These are phyloP conservation scores for Eragrostis nindensis DNA, from an alignment of 176 grass and related monocot genomes.

Conservation along the genomic window DNA sequence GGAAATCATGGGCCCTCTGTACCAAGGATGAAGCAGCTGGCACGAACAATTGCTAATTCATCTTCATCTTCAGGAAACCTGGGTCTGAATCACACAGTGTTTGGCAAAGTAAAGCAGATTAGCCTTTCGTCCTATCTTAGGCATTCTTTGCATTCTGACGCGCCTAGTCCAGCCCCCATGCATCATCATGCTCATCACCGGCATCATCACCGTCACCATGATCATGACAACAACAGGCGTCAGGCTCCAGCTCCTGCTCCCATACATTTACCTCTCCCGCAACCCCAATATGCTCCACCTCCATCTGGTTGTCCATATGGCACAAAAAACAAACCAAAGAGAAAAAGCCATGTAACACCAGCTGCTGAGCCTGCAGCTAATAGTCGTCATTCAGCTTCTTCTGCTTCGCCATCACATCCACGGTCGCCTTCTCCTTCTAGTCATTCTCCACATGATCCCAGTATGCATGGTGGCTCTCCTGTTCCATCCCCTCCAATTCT, in stretches of 20 bases:
- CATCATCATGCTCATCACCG: conserved; percentile 52
- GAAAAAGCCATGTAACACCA: conserved; percentile 30
- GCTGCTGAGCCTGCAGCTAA: conserved; percentile 51
- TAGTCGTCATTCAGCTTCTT: conserved; percentile 40
- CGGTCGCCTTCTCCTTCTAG: conserved; percentile 4
- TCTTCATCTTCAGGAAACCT: conserved; percentile 98
- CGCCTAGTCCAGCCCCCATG: conserved; percentile 77
- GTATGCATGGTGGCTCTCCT: conserved; percentile 26
- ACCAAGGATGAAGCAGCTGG: conserved; percentile 92
- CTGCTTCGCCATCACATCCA: conserved; percentile 41
- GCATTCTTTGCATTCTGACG: conserved; percentile 69
- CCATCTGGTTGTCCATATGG: conserved; percentile 67
- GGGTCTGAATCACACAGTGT: conserved; percentile 89
- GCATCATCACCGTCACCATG: conserved; percentile 59
- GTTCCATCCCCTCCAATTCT: conserved; percentile 35
- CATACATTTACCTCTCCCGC: conserved; percentile 13
- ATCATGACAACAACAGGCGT: conserved; percentile 39
- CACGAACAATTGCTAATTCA: conserved; percentile 88
- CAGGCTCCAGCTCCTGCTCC: conserved; percentile 42
- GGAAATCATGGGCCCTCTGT: conserved; percentile 84
- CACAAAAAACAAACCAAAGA: conserved; percentile 43
- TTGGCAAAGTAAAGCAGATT: conserved; percentile 97
- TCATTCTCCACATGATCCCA: conserved; percentile 42
- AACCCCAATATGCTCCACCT: conserved; percentile 50
- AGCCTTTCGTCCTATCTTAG: conserved; percentile 91